Conservation (phyloP, 495 filamentous ascomycete species). For the Jackrogersella multiformis region DNA sequence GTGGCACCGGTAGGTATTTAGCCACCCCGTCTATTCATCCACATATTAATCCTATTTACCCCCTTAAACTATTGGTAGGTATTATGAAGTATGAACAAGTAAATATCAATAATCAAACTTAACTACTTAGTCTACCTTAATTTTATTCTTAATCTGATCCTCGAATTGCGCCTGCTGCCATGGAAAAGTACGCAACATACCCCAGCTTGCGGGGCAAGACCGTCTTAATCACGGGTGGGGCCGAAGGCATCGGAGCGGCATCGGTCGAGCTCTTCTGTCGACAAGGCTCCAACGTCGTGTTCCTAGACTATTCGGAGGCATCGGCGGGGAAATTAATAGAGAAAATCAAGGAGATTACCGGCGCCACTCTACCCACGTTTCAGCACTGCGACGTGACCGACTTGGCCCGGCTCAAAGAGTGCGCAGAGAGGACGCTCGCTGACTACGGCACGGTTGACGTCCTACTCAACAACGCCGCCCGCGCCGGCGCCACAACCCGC, state of each 20-base stretch:
- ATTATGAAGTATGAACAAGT: too few relatives aligned
- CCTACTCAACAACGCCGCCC: constrained; percentile 54
- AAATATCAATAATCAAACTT: too few relatives aligned
- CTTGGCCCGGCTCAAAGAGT: constrained; percentile 43
- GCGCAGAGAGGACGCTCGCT: constrained; percentile 44
- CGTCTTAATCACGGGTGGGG: constrained; percentile 62
- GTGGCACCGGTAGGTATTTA: too few relatives aligned
- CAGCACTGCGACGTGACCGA: constrained; percentile 61
- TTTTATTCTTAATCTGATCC: not conserved
- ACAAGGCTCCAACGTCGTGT: constrained; percentile 57
- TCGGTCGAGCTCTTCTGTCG: constrained; percentile 55
- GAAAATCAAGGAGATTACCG: constrained; percentile 47
- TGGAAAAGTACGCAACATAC: constrained; percentile 45
- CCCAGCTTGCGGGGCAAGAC: constrained; percentile 54
- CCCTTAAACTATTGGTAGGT: too few relatives aligned
- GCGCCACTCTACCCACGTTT: constrained; percentile 46
- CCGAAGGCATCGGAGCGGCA: constrained; percentile 62
- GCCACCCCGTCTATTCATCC: too few relatives aligned
- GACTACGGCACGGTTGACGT: constrained; percentile 47
- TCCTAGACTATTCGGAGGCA: constrained; percentile 57
- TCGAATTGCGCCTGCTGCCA: not conserved
- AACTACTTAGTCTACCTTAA: too few relatives aligned
- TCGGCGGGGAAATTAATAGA: constrained; percentile 51
- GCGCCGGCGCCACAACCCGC: constrained; percentile 33
- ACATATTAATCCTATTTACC: too few relatives aligned